These are phyloP conservation scores for Candida krabiensis DNA, from an alignment of 805 yeast genomes.

Conservation along the genomic window DNA sequence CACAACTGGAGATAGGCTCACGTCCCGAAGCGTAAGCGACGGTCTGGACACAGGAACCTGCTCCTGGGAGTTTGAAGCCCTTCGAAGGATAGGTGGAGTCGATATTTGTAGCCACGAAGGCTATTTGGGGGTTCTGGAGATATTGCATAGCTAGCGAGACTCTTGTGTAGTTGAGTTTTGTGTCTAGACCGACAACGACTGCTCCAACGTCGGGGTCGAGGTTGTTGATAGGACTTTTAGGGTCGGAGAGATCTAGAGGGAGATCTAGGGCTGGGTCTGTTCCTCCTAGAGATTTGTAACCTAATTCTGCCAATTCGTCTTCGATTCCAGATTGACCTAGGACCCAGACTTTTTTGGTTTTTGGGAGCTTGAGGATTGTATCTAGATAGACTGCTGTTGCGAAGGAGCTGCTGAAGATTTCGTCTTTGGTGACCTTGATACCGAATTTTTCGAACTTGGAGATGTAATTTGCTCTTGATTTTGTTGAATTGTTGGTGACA, in stretches of 20 bases:
- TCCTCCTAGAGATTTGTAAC: slow-evolving; percentile 82
- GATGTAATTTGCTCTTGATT: slow-evolving; percentile 76
- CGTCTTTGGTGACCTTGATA: slow-evolving; percentile 49
- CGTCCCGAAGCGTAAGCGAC: slow-evolving; percentile 77
- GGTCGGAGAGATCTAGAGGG: slow-evolving; percentile 56
- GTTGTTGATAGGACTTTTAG: slow-evolving; percentile 53
- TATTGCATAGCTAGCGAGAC: slow-evolving; percentile 82
- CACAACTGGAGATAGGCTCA: slow-evolving; percentile 77
- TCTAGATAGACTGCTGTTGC: slow-evolving; percentile 87
- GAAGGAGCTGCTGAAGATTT: slow-evolving; percentile 88
- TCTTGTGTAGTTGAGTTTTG: slow-evolving; percentile 76
- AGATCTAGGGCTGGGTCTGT: slow-evolving; percentile 60
- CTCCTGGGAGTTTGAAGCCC: slow-evolving; percentile 88
- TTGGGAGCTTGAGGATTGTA: slow-evolving; percentile 71
- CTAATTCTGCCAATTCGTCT: slow-evolving; percentile 72
- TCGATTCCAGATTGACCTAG: slow-evolving; percentile 87
- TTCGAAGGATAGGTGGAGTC: slow-evolving; percentile 93
- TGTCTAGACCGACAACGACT: slow-evolving; percentile 86
- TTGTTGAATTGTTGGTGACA: slow-evolving; percentile 95
- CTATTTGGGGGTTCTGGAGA: slow-evolving; percentile 59
- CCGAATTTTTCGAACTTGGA: slow-evolving; percentile 69
- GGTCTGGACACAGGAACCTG: slow-evolving; percentile 85
- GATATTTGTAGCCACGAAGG: slow-evolving; percentile 89
- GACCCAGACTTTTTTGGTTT: slow-evolving; percentile 80
- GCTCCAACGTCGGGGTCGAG: slow-evolving; percentile 78